Evolutionary conservation across 345 rosid species (phyloP).

Genomic region (Abelmoschus esculentus): DNA sequence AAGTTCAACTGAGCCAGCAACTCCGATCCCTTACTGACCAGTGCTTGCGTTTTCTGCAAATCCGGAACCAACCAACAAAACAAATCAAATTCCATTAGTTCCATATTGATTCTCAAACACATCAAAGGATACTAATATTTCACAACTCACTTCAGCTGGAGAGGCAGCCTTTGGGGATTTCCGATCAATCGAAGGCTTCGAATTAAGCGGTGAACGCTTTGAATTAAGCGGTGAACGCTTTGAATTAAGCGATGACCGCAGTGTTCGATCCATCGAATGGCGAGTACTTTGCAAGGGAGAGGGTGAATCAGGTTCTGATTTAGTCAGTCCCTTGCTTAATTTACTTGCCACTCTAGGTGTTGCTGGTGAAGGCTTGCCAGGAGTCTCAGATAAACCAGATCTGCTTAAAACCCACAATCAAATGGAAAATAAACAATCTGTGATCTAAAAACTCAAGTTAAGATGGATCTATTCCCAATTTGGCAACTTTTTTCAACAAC

Average conservation of each 20-base stretch:
- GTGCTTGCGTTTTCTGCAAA: constrained; percentile 54
- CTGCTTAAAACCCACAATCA: constrained; percentile 31
- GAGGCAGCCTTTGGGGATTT: constrained; percentile 56
- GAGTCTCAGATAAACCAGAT: constrained; percentile 66
- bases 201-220: constrained; percentile 36
- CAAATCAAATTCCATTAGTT: background rate
- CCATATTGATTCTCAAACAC: constrained; percentile 2
- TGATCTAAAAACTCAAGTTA: background rate
- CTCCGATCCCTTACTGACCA: constrained; percentile 52
- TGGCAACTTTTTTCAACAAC: background rate
- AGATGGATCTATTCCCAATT: constrained; percentile 19
- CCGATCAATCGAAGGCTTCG: constrained; percentile 58
- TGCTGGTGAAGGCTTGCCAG: constrained; percentile 57
- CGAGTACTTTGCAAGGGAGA: constrained; percentile 60
- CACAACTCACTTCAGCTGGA: constrained; percentile 61
- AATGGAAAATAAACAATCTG: background rate
- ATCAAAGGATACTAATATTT: background rate
- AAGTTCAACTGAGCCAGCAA: constrained; percentile 55
- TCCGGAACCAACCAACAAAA: constrained; percentile 15
- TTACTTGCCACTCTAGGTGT: constrained; percentile 55
- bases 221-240: constrained; percentile 55
- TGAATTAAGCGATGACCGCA: constrained; percentile 49
- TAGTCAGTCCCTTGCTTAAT: constrained; percentile 41
- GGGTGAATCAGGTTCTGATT: constrained; percentile 54
- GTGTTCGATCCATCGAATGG: constrained; percentile 60